Base-by-base conservation (phyloP, 805 yeast species). In the Teunomyces stri region DNA sequence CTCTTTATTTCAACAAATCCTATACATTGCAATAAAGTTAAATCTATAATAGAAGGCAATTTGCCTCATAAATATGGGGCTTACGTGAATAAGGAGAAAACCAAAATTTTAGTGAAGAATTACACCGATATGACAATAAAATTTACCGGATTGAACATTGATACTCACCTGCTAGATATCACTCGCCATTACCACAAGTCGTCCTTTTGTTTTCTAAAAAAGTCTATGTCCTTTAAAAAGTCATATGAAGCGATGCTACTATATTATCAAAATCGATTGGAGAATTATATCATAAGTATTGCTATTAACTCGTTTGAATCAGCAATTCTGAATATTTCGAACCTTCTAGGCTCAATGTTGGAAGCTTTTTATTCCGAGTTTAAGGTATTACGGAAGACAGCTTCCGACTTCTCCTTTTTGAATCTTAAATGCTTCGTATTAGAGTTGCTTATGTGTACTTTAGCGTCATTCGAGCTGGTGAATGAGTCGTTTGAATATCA, bases 1-100 rank as follows among this genome's bases (percentile, higher is more conserved):
- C 60, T 91, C 22, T 70, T 89, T n/a, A 64, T 91, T 0, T 76
- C 94, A 0, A 69, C 81, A 0, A 59, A 71, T 30, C 22, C 55
- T 9, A 44, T 48, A 2, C 54, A 51, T 3, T 64, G 66, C 44
- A 37, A 56, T 4, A 34, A 44, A 18, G 64, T 62, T 6, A 44
- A 51, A 31, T 46, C 38, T 0, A 45, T 59, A 1, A 56, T 65
- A 1, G 44, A 52, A 4, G 59, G 68, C 9, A 36, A 47, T 1
- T 48, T 35, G 4, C 59, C 68, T n/a, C 53, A 56, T 29, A 37
- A 45, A 1, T 64, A 61, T 48, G 76, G 76, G 0, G 76, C 74
- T 1, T 58, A 52, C 43, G 58, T 70, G 3, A 72, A 72, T 50
- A 51, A 50, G 13, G 60, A 57, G 7, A 73, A 73, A 45, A 56